phyloP scores from a whole-genome alignment of 257 asterid species.

The Solanum virginianum region DNA sequence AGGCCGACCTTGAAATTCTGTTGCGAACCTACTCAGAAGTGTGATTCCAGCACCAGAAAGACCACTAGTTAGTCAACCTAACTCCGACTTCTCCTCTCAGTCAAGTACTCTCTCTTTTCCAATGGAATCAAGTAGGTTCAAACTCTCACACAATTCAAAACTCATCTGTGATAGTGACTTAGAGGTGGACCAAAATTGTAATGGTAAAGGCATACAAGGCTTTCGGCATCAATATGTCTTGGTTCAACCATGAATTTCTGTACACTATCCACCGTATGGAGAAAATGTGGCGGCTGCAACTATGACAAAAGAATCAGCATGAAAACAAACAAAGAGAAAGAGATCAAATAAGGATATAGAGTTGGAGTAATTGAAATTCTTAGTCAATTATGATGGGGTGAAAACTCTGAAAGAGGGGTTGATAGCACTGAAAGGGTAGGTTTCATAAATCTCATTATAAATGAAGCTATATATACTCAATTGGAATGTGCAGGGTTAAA shows the following conservation, averaged over 20 bases:
- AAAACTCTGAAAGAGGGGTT: neutral
- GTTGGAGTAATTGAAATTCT: neutral
- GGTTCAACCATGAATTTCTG: neutral
- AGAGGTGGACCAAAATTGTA: neutral
- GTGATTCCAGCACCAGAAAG: neutral
- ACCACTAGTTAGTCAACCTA: neutral
- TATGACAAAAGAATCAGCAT: neutral
- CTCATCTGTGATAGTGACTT: neutral
- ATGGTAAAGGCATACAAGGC: neutral
- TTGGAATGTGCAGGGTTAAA: neutral
- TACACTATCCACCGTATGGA: neutral
- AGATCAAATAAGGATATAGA: neutral
- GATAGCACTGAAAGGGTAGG: neutral
- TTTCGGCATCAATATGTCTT: neutral
- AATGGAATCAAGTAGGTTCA: neutral
- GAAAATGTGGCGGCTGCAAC: neutral
- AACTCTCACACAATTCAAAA: neutral
- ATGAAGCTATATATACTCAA: neutral
- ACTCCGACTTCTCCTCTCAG: neutral
- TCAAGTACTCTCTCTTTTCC: neutral
- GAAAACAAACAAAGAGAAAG: neutral
- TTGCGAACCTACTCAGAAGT: neutral
- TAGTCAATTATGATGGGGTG: neutral
- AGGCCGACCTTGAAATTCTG: neutral
- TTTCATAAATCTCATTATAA: neutral